phyloP scores from a whole-genome alignment of 257 asterid species.

The Solanum megistacrolobum region DNA sequence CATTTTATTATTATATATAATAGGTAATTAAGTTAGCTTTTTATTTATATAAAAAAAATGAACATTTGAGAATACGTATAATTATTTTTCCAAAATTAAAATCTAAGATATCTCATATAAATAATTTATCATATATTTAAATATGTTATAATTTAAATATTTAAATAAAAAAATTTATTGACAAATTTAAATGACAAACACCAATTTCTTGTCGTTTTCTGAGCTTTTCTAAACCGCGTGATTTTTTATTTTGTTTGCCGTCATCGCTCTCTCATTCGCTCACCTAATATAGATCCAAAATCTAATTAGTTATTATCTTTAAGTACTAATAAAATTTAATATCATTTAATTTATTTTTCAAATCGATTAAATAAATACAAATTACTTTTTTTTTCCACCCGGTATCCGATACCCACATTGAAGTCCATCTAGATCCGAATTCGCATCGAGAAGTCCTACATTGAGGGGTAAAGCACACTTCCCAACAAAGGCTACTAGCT shows the following conservation, averaged over 20 bases:
- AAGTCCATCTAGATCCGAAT: too few species aligned
- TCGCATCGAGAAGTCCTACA: too few species aligned
- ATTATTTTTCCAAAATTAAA: not conserved
- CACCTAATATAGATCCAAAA: constrained; percentile 14
- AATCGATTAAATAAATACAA: not conserved
- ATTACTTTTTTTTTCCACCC: too few species aligned
- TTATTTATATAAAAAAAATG: not conserved
- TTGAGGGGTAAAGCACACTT: too few species aligned
- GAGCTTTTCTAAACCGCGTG: constrained; percentile 32
- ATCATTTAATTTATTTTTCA: not conserved
- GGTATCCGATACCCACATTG: too few species aligned
- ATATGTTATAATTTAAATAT: not conserved
- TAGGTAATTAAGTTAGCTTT: not conserved
- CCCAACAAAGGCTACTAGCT: not conserved
- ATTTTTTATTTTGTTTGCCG: constrained; percentile 2
- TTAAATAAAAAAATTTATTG: not conserved
- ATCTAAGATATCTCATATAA: not conserved
- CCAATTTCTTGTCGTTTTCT: not conserved
- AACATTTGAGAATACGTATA: not conserved
- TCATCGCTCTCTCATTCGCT: constrained; percentile 13
- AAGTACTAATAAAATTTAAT: not conserved
- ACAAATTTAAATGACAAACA: not conserved
- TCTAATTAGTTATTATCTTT: not conserved
- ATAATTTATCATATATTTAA: not conserved
- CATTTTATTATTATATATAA: too few species aligned